Conservation (phyloP, 208 protist species). For the Acanthamoeba royreba region DNA sequence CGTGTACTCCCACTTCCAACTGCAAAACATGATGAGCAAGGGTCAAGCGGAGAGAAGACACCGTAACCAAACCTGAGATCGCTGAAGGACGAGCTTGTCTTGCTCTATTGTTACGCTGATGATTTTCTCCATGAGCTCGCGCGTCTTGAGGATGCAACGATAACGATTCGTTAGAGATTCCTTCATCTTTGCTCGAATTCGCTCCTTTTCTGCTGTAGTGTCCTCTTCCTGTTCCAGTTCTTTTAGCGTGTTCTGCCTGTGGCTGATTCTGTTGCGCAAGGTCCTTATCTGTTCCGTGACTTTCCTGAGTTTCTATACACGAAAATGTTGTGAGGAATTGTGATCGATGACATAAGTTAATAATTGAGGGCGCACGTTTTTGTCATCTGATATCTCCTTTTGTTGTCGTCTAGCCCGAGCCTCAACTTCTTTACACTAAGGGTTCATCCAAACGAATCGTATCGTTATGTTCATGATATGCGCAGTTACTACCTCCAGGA, state of each 20-base stretch:
- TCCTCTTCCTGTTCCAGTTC: constrained; percentile 41
- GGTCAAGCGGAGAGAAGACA: neutral
- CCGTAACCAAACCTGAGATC: neutral
- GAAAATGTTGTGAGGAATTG: too few species aligned
- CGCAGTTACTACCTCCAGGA: neutral
- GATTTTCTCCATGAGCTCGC: neutral
- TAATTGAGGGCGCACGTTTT: neutral
- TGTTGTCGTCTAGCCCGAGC: neutral
- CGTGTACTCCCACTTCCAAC: neutral
- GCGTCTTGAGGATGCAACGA: neutral
- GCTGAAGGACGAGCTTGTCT: constrained; percentile 21
- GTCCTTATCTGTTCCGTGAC: neutral
- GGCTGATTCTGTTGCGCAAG: neutral
- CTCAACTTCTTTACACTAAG: neutral
- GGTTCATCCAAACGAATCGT: too few species aligned
- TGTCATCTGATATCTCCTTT: neutral
- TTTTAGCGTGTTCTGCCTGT: neutral
- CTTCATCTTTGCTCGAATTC: constrained; percentile 25
- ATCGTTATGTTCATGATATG: neutral
- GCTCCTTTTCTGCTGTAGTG: neutral
- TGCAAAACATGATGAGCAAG: neutral
- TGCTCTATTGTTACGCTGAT: neutral
- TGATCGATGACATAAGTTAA: neutral
- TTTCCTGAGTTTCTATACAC: neutral
- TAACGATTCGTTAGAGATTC: neutral